Conservation (phyloP, 164 flowering plant genomes). For the Macadamia tetraphylla region DNA sequence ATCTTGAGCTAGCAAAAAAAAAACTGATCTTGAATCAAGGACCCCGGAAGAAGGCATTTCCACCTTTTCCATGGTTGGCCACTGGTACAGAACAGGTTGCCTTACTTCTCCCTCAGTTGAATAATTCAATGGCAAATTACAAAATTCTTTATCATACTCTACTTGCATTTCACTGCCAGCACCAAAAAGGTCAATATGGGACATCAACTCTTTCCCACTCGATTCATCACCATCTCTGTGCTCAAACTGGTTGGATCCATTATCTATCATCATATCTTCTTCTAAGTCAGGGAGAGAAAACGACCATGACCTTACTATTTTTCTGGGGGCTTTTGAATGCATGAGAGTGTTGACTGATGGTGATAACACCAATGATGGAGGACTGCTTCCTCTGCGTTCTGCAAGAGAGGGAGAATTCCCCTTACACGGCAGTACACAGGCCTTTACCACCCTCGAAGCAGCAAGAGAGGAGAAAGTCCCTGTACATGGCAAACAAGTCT, state of each 20-base stretch:
- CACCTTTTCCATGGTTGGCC: conserved; percentile 39
- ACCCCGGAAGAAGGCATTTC: conserved; percentile 18
- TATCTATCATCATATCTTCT: conserved; percentile 20
- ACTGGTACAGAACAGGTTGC: conserved; percentile 25
- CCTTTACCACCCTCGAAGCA: conserved; percentile 9
- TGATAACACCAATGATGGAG: conserved; percentile 12
- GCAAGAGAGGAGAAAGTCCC: conserved; percentile 36
- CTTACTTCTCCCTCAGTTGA: conserved; percentile 5
- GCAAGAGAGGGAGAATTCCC: conserved; percentile 51
- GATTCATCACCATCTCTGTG: conserved; percentile 8
- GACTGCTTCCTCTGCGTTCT: conserved; percentile 55
- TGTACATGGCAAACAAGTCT: conserved; percentile 30
- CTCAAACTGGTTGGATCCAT: conserved; percentile 10
- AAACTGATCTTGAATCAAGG: conserved; percentile 41
- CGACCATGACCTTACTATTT: conserved; percentile 38
- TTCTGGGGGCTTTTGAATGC: conserved; percentile 17
- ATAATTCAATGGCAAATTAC: conserved; percentile 12
- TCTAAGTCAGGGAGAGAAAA: conserved; percentile 33
- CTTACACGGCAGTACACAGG: conserved; percentile 27
- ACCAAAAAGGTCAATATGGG: conserved; percentile 17
- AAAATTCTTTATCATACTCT: conserved; percentile 15
- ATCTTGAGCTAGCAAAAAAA: conserved; percentile 28
- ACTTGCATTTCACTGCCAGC: conserved; percentile 8
- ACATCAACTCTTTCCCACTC: conserved; percentile 14
- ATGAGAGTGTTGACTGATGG: conserved; percentile 11